Base-by-base conservation (phyloP, 257 asterid genomes). In the Fraxinus pennsylvanica region DNA sequence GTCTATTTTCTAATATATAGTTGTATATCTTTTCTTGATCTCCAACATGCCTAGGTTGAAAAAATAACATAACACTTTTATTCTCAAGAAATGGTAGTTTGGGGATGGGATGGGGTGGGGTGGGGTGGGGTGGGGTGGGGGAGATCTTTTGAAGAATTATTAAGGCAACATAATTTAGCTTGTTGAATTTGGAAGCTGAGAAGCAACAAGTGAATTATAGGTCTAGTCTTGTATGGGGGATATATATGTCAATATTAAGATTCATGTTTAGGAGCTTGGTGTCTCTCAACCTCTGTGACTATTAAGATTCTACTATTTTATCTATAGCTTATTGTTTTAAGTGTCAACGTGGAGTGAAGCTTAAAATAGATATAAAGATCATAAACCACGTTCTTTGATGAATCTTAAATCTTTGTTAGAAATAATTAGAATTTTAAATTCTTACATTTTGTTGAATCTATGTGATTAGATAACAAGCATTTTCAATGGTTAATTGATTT, bases 21-120 rank as follows among this genome's bases (percentile, higher is more conserved):
- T 14, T 47, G 5, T 52, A 15, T 52, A 52, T 17, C 61, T 52
- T 52, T 52, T 52, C 8, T 52, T 52, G 61, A 25, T 19, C 61
- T 21, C 61, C 21, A 17, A 17, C 6, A 15, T 17, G 61, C 19
- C 61, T 22, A 6, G 1, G 4, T 19, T 50, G 59, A 50, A 36
- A 36, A 36, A 47, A 15, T 47, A 12, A 15, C n/a, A 19, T 21
- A 50, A 15, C n/a, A 19, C 45, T 50, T 3, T 30, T 39, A 65
- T 30, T 73, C 66, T 7, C 21, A 1, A 39, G 63, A 79, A 39
- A 72, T 65, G 63, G 21, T 25, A 45, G 75, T 74, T 72, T 35
- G 27, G 27, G 66, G 66, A 29, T 57, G 27, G 27, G 27, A 0
- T 25, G 27, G 25, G 25, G 66, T 19, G 65, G 9, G 21, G 21